Evolutionary conservation across 2,329 filamentous ascomycete species (phyloP).

Genomic region (Trichoderma atroviride): DNA sequence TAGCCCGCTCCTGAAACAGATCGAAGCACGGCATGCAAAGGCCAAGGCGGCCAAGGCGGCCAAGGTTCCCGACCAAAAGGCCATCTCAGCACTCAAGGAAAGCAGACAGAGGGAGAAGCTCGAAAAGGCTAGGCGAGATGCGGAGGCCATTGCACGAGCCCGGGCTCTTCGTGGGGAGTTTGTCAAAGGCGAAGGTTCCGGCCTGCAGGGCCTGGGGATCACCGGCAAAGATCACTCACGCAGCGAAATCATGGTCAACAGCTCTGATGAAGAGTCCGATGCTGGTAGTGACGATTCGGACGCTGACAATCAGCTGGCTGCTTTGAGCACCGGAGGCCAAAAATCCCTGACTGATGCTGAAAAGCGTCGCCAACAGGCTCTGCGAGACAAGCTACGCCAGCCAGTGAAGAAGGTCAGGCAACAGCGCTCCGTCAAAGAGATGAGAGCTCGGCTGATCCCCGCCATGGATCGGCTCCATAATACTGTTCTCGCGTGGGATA

Average conservation of each 20-base stretch:
- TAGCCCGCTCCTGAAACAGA: slow-evolving; percentile 51
- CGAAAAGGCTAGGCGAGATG: slow-evolving; percentile 72
- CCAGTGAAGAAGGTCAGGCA: slow-evolving; percentile 85
- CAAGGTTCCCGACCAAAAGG: slow-evolving; percentile 42
- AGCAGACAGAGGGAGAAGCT: slow-evolving; percentile 75
- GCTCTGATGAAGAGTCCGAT: slow-evolving; percentile 73
- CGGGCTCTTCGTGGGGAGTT: slow-evolving; percentile 50
- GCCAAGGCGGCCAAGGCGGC: slow-evolving; percentile 37
- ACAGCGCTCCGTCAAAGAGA: slow-evolving; percentile 83
- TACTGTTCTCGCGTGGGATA: slow-evolving; percentile 89
- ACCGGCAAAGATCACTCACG: slow-evolving; percentile 79
- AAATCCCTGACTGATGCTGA: slow-evolving; percentile 55
- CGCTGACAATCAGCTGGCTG: slow-evolving; percentile 54
- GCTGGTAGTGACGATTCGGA: slow-evolving; percentile 63
- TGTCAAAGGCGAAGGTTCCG: slow-evolving; percentile 72
- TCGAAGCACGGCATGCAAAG: slow-evolving; percentile 44
- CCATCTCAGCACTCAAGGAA: slow-evolving; percentile 60
- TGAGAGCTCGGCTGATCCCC: slow-evolving; percentile 88
- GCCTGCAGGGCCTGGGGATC: slow-evolving; percentile 70
- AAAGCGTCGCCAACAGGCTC: slow-evolving; percentile 47
- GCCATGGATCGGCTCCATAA: slow-evolving; percentile 84
- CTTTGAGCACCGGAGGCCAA: slow-evolving; percentile 51
- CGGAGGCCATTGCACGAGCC: slow-evolving; percentile 70
- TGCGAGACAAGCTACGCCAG: slow-evolving; percentile 61
- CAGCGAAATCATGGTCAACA: slow-evolving; percentile 89